A percentile compares a stretch with the other conserved stretches of the same genome.
Conservation (phyloP, 2,329 filamentous ascomycete species). For the Sporothrix protearum region DNA sequence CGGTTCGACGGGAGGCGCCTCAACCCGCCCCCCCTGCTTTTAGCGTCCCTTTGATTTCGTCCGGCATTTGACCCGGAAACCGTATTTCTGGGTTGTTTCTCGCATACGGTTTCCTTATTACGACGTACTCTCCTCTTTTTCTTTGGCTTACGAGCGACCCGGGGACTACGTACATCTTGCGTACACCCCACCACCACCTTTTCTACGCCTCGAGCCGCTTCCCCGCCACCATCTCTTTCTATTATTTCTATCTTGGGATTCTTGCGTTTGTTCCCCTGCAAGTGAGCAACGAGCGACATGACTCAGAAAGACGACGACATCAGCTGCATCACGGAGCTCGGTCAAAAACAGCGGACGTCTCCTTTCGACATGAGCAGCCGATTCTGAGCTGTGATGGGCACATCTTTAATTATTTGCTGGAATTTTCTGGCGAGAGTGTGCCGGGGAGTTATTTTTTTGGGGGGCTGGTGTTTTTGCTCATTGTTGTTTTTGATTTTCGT, state of each 20-base stretch:
- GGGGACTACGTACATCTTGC: constrained; percentile 28
- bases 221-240: constrained; percentile 18
- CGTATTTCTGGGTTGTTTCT: constrained; percentile 25
- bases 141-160: constrained; percentile 25
- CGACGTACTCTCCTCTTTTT: constrained; percentile 20
- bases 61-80: constrained; percentile 22
- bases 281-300: constrained; percentile 4
- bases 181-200: constrained; percentile 29
- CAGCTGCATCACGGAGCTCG: not conserved
- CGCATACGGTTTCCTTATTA: constrained; percentile 20
- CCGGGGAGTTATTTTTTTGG: too few species aligned
- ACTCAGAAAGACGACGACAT: constrained; percentile 7
- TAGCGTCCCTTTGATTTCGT: constrained; percentile 24
- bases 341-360: not conserved
- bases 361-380: not conserved
- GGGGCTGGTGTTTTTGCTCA: constrained; percentile 14
- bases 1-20: constrained; percentile 24
- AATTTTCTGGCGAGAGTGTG: constrained; percentile 8
- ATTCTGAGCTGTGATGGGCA: not conserved
- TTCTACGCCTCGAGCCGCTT: constrained; percentile 10
- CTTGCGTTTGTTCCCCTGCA: not conserved
- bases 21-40: constrained; percentile 26
- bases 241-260: constrained; percentile 8
- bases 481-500: constrained; percentile 9
- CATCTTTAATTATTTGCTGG: not conserved